Evolutionary conservation across 1,284 basidiomycete species (phyloP), one percentile per base, ranked within the genome.

Genomic region (Golubevia sp.): DNA sequence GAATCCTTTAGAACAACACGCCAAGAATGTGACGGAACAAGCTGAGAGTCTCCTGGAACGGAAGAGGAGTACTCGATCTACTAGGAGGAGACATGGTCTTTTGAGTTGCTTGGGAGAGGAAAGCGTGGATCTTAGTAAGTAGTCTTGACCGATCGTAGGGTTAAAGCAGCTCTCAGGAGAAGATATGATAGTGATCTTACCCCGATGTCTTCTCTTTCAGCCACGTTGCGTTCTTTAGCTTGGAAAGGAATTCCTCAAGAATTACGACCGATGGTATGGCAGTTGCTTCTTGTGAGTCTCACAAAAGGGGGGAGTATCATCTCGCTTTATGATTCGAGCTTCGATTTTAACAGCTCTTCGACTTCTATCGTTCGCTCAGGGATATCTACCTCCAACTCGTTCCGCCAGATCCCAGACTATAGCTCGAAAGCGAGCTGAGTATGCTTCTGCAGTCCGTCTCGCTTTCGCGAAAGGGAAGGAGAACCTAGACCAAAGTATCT

Each of bases 211-310:
- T 18, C 26, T 11, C 13, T 21, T 23, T n/a, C 73, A 92, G 91
- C 89, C 21, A 91, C 92, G 82, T 87, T 99, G 64, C 88, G 94
- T 53, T 92, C 92, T 73, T 87, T 97, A 30, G 91, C 94, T n/a
- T 99, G 96, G 96, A 91, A 91, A 56, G 97, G 97, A 18, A 91
- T 98, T 20, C 96, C 97, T 1, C 84, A 85, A 55, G 92, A 94
- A 74, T 87, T 99, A 23, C 88, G 97, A 49, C 93, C 95, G 0
- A 88, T 97, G 74, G 92, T 91, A 13, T 99, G 97, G 97, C 94
- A 94, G 79, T 87, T 98, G 62, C 87, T 99, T 34, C 88, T 99
- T 51, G 94, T 94, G 77, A 74, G 91, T 87, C 2, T 60, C n/a
- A n/a, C n/a, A n/a, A n/a, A n/a, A n/a, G n/a, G n/a, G n/a, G n/a